phyloP scores from a whole-genome alignment of 495 filamentous ascomycete species.

The Eremomyces bilateralis region DNA sequence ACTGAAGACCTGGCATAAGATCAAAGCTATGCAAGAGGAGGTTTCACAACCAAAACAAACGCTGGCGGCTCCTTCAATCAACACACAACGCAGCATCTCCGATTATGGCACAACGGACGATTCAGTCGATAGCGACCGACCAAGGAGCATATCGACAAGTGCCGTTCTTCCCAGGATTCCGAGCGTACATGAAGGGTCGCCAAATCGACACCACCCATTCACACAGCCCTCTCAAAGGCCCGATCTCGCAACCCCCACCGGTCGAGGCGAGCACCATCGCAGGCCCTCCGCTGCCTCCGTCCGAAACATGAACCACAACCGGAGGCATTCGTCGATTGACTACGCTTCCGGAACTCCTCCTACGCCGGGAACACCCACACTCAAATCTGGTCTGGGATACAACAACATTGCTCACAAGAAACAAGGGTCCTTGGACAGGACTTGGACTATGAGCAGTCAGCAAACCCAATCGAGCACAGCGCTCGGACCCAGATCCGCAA shows the following conservation, averaged over 20 bases:
- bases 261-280: not conserved
- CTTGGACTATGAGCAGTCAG: slow-evolving; percentile 56
- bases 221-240: slow-evolving; percentile 7
- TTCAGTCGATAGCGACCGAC: slow-evolving; percentile 10
- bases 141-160: slow-evolving; percentile 21
- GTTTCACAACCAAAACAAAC: slow-evolving; percentile 24
- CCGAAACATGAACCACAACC: slow-evolving; percentile 62
- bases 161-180: slow-evolving; percentile 39
- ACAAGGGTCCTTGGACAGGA: slow-evolving; percentile 69
- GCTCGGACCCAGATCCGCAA: no score
- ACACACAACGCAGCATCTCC: slow-evolving; percentile 9
- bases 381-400: no score
- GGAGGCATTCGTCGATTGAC: slow-evolving; percentile 72
- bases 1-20: slow-evolving; percentile 87
- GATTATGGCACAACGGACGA: slow-evolving; percentile 10
- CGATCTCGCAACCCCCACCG: slow-evolving; percentile 5
- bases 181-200: slow-evolving; percentile 26
- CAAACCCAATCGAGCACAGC: no score
- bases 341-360: slow-evolving; percentile 22
- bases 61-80: no score
- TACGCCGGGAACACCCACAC: no score
- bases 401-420: slow-evolving; percentile 38
- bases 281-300: slow-evolving; percentile 60
- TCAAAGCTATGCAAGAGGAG: slow-evolving; percentile 74
- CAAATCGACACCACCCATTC: slow-evolving; percentile 4